Conservation (phyloP, 805 yeast genomes). For the Kodamaea restingae region DNA sequence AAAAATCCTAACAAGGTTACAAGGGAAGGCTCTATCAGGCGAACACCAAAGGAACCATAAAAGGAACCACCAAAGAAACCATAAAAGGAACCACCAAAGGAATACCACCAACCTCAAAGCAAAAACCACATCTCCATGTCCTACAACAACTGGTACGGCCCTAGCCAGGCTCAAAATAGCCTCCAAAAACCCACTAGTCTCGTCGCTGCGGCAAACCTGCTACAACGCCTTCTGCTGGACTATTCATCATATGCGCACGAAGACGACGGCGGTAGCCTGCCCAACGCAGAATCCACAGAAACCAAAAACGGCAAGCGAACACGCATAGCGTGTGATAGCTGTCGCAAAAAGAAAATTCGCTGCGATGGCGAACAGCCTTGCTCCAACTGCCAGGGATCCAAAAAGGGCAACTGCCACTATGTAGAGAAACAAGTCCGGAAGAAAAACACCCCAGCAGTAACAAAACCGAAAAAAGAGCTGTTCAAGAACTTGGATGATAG, state of each 20-base stretch:
- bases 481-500: constrained; percentile 18
- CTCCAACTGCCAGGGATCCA: constrained; percentile 20
- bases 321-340: constrained; percentile 28
- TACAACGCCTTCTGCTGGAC: constrained; percentile 5
- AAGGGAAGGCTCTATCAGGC: no score
- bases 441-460: constrained; percentile 3
- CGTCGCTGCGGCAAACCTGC: constrained; percentile 5
- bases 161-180: no score
- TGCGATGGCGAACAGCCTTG: constrained; percentile 32
- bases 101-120: no score
- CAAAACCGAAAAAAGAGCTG: constrained; percentile 7
- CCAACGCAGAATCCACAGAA: not conserved
- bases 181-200: not conserved
- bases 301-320: constrained; percentile 12
- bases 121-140: not conserved
- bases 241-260: not conserved
- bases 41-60: no score
- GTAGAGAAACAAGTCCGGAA: constrained; percentile 15
- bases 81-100: no score
- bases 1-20: no score
- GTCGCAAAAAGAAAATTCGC: constrained; percentile 31
- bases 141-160: not conserved
- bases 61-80: no score
- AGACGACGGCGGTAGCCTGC: not conserved
- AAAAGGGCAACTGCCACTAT: constrained; percentile 21